Evolutionary conservation across 1,284 basidiomycete species (phyloP).

Genomic region (Cystobasidiaceae sp.): DNA sequence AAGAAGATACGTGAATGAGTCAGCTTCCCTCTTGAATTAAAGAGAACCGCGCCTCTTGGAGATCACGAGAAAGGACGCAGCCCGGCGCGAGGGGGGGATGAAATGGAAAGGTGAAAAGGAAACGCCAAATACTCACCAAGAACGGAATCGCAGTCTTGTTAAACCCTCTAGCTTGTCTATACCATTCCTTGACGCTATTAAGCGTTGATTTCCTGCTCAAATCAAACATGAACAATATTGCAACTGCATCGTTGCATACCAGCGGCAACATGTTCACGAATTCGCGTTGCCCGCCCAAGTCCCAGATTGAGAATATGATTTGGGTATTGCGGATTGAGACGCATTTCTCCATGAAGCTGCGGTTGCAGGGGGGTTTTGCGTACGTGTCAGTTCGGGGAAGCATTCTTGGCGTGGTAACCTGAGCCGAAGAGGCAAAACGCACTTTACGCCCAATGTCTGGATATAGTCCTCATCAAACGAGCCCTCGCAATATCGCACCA

Average conservation of each 20-base stretch:
- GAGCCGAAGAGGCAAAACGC: neutral
- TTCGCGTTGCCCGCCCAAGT: slow-evolving; percentile 89
- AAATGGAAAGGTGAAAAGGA: no score
- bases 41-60: neutral
- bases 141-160: slow-evolving; percentile 98
- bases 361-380: neutral
- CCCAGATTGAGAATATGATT: slow-evolving; percentile 99
- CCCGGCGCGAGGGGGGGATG: neutral
- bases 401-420: neutral
- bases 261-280: slow-evolving; percentile 93
- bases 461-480: slow-evolving; percentile 81
- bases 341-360: slow-evolving; percentile 58
- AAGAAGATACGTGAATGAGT: slow-evolving; percentile 47
- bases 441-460: slow-evolving; percentile 66
- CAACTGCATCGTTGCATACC: slow-evolving; percentile 96
- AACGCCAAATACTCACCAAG: slow-evolving; percentile 49
- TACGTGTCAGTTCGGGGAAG: slow-evolving; percentile 27
- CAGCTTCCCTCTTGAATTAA: neutral
- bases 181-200: slow-evolving; percentile 97
- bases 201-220: slow-evolving; percentile 91
- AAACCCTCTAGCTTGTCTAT: slow-evolving; percentile 93
- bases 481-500: slow-evolving; percentile 73
- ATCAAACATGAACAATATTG: slow-evolving; percentile 99
- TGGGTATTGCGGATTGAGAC: slow-evolving; percentile 95
- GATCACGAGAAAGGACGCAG: neutral